These are phyloP conservation scores for Fusarium sp. DNA, from an alignment of 2,329 filamentous ascomycete species.

Conservation along the genomic window DNA sequence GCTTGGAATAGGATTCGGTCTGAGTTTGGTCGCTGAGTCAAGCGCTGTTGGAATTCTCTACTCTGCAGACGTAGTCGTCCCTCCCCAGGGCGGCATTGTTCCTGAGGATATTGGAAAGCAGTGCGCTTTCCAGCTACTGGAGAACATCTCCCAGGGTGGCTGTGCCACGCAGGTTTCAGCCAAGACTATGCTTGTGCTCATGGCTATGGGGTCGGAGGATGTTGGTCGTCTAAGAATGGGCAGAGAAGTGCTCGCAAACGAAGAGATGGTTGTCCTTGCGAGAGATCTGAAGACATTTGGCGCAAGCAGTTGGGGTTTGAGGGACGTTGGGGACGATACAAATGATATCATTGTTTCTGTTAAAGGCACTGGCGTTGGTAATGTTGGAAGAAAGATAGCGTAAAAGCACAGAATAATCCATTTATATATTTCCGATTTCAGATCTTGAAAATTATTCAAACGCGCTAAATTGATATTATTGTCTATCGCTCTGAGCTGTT, in stretches of 20 bases:
- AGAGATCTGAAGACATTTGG: conserved; percentile 91
- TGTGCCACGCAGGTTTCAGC: conserved; percentile 79
- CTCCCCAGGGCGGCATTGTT: conserved; percentile 80
- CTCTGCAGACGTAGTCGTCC: conserved; percentile 82
- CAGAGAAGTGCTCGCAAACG: conserved; percentile 80
- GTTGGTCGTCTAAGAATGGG: conserved; percentile 87
- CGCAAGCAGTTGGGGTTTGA: conserved; percentile 87
- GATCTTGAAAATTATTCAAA: neutral
- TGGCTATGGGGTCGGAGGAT: conserved; percentile 98
- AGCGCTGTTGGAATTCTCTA: conserved; percentile 82
- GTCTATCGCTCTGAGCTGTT: conserved; percentile 34
- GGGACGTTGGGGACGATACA: conserved; percentile 74
- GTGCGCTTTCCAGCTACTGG: conserved; percentile 89
- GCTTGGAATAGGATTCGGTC: conserved; percentile 89
- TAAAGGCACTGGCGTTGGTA: conserved; percentile 92
- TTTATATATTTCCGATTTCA: conserved; percentile 31
- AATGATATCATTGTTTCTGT: conserved; percentile 86
- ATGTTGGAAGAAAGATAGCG: conserved; percentile 89
- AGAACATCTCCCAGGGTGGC: conserved; percentile 82
- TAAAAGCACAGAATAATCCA: conserved; percentile 46
- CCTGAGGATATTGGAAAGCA: conserved; percentile 91
- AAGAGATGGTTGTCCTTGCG: conserved; percentile 81
- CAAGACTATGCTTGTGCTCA: conserved; percentile 81
- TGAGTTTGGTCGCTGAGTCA: conserved; percentile 93
- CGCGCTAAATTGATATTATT: conserved; percentile 9